phyloP scores from a whole-genome alignment of 106 monocot species.

The Dendrobium catenatum region DNA sequence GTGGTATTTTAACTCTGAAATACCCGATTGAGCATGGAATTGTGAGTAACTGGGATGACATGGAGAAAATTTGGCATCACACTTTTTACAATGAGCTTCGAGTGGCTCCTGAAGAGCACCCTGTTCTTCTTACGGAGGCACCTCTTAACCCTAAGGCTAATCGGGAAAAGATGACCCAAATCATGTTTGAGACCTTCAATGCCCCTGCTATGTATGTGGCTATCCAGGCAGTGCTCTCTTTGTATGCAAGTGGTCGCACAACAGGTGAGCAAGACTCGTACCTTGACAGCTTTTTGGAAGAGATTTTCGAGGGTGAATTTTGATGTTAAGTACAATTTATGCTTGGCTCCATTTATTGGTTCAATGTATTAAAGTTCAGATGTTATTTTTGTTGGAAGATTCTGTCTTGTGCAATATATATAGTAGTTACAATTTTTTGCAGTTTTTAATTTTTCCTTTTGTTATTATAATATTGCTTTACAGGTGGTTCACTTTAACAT shows the following conservation, averaged over 20 bases:
- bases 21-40: constrained; percentile 21
- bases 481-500: background rate
- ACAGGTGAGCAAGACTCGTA: background rate
- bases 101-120: constrained; percentile 18
- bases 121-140: constrained; percentile 14
- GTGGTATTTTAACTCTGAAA: constrained; percentile 15
- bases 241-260: constrained; percentile 20
- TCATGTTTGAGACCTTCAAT: constrained; percentile 20
- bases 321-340: no score
- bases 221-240: constrained; percentile 17
- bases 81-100: constrained; percentile 7
- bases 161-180: constrained; percentile 22
- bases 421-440: background rate
- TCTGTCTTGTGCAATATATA: no score
- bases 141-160: constrained; percentile 18
- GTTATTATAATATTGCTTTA: background rate
- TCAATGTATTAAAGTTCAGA: no score
- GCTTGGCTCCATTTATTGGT: background rate
- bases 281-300: background rate
- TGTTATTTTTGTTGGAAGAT: no score
- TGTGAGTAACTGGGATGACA: constrained; percentile 17
- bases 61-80: no score
- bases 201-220: constrained; percentile 21
- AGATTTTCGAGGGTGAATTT: background rate
- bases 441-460: background rate